Percentiles rank a stretch among this genome's conserved stretches.
Conservation (phyloP, 208 protist genomes). For the Angomonas deanei region DNA sequence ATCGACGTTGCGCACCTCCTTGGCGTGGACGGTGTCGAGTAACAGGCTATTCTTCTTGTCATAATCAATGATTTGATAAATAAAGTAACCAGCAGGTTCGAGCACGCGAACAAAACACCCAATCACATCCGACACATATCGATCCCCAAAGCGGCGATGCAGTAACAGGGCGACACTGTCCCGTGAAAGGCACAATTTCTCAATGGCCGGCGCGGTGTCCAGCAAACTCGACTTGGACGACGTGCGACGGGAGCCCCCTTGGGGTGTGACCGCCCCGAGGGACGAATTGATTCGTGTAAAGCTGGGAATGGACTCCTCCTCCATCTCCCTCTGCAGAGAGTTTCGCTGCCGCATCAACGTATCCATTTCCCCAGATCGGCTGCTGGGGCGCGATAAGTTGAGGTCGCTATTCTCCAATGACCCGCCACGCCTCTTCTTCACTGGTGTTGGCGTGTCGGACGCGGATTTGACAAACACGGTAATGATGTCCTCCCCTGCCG, state of each 20-base stretch:
- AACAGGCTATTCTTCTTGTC: constrained; percentile 10
- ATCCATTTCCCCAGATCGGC: background rate
- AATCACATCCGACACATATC: constrained; percentile 24
- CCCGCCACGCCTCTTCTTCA: no score
- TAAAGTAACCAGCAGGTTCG: constrained; percentile 21
- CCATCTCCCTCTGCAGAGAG: background rate
- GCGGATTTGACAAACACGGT: constrained; percentile 13
- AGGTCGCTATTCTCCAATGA: background rate
- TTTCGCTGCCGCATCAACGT: background rate
- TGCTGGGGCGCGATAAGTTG: background rate
- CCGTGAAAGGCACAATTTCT: constrained; percentile 33
- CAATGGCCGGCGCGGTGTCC: constrained; percentile 16
- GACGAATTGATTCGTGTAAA: background rate
- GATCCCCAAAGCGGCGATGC: constrained; percentile 13
- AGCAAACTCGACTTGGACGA: background rate
- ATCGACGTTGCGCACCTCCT: constrained; percentile 27
- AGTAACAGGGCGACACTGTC: constrained; percentile 28
- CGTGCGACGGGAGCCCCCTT: constrained; percentile 1
- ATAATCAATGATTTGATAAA: constrained; percentile 36
- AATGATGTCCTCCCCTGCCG: constrained; percentile 37
- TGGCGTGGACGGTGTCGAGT: constrained; percentile 39
- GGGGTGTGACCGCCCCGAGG: background rate
- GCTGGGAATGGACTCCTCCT: constrained; percentile 7
- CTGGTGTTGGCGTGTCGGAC: background rate
- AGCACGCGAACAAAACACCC: constrained; percentile 54